Evolutionary conservation across 2,329 filamentous ascomycete species (phyloP), one percentile per base, ranked within the genome.

Genomic region (Ceratocystis cubensis): DNA sequence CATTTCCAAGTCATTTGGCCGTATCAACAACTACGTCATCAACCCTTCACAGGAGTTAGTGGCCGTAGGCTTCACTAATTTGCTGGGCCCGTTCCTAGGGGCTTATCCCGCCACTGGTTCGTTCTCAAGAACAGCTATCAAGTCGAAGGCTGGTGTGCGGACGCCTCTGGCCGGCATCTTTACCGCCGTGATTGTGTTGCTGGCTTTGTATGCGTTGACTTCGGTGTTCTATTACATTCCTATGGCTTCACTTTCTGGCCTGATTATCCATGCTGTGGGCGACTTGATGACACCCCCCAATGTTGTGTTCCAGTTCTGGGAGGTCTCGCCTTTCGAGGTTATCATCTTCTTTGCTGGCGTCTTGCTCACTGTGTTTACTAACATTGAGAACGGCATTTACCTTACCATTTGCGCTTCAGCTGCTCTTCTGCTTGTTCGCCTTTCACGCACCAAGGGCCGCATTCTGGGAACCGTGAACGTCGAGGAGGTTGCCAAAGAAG

Each of bases 31-130:
- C 78, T 99, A 99, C 76, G 87, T 85, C 17, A 96, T 99, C 74
- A 87, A 96, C 71, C 92, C 94, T 0, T 96, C 93, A 0, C 93
- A 99, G 75, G 93, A 99, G 75, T 83, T 99, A 77, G 89, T 99
- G 61, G 93, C 91, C 25, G 96, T 97, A 70, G 93, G 93, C 69
- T 84, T 96, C 30, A 88, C 87, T 45, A 97, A 97, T 74, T 80
- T 97, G 46, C 80, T 97, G 6, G 92, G 90, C 0, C 91, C 94
- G 1, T 96, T 97, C 78, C 69, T 69, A 5, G 94, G 93, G 63
- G 94, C 82, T 1, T 99, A 96, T 73, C 90, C 93, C 15, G 89
- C 91, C 0, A 99, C 93, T 1, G 94, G 94, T 1, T 97, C 94
- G 2, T 97, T 97, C 80, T 96, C 90, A 45, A 86, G 94, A 69